These are phyloP conservation scores for Aspergillus nanangensis DNA, from an alignment of 495 filamentous ascomycete genomes.

Conservation along the genomic window DNA sequence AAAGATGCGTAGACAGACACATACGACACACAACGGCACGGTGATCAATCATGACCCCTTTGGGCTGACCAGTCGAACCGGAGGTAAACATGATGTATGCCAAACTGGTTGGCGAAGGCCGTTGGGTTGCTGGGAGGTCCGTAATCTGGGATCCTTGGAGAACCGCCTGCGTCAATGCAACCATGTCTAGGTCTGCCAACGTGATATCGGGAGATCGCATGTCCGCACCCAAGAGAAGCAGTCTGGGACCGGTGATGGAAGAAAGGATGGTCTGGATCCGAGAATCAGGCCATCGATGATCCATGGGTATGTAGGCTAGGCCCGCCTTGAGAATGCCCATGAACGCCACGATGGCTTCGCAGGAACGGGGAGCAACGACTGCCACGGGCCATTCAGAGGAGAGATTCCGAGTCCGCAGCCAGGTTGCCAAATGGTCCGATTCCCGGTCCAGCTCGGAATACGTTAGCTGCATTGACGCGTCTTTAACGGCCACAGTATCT, in stretches of 20 bases:
- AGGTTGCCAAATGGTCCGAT: not conserved
- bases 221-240: constrained; percentile 1
- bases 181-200: not conserved
- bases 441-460: constrained; percentile 2
- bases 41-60: constrained; percentile 4
- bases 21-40: not conserved
- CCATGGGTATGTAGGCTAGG: constrained; percentile 3
- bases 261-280: constrained; percentile 2
- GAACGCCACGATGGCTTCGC: not conserved
- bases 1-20: not conserved
- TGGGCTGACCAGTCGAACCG: constrained; percentile 2
- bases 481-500: not conserved
- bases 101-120: not conserved
- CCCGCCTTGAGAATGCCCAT: constrained; percentile 3
- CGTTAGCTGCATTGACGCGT: not conserved
- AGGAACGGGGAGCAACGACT: not conserved
- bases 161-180: not conserved
- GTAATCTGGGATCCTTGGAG: not conserved
- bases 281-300: not conserved
- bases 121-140: not conserved
- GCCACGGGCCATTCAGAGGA: not conserved
- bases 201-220: not conserved
- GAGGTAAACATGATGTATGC: constrained; percentile 5
- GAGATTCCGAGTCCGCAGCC: not conserved
- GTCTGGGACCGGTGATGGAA: not conserved